Evolutionary conservation across 345 rosid genomes (phyloP), one percentile per base, ranked within the genome.

Genomic region (Limnanthes douglasii): DNA sequence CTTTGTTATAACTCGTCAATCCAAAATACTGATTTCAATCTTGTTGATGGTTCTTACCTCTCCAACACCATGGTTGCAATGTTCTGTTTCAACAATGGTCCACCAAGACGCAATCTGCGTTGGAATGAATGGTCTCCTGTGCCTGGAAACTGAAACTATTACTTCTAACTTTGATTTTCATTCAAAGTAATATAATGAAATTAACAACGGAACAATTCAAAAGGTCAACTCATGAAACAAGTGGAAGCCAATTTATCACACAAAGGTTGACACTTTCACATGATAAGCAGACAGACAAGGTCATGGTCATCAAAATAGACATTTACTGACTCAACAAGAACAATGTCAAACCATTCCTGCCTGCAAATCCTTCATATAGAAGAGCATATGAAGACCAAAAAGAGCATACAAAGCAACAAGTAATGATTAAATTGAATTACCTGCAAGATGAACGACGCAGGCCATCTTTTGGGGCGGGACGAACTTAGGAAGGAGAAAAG

Each of bases 361-460:
- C n/a, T n/a, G n/a, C n/a, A n/a, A n/a, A n/a, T n/a, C n/a, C n/a
- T n/a, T n/a, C n/a, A n/a, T n/a, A n/a, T n/a, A n/a, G n/a, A n/a
- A n/a, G n/a, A n/a, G n/a, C n/a, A n/a, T n/a, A n/a, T n/a, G n/a
- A n/a, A n/a, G n/a, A n/a, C n/a, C n/a, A n/a, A n/a, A n/a, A n/a
- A n/a, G n/a, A 25, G 10, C 29, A 25, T 2, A 25, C 29, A 25
- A 25, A 25, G 1, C 4, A 25, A 25, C 6, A 25, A 25, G 2
- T 11, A 25, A 25, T 7, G 7, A 25, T 25, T 11, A 25, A 25
- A 2, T 3, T 15, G 33, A 13, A 17, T 34, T 83, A 80, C 98
- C 98, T 48, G 96, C 98, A 56, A 90, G 98, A 58, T 90, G 98
- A 73, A 90, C 78, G 13, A 90, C 98, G 53, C 98, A 90, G 1